Base-by-base conservation (phyloP, 2,329 filamentous ascomycete species). In the Leptodontidium sp. region DNA sequence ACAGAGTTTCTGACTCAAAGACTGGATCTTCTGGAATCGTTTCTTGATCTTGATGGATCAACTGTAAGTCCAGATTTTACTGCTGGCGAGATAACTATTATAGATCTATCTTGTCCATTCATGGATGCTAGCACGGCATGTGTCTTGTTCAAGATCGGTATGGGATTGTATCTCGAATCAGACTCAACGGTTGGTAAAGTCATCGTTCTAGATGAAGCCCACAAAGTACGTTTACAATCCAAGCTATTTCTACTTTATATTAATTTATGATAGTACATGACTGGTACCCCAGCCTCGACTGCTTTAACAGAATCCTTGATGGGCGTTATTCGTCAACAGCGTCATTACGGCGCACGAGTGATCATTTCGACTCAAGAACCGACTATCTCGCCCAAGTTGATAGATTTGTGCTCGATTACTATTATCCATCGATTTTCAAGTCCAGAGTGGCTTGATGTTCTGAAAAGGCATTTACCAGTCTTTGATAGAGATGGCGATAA, bases 351-450 rank as follows among this genome's bases (percentile, higher is more conserved):
- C 1, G 84, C 86, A 0, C 85, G 92, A 0, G 83, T 94, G 5
- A 77, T 95, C 52, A 89, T 95, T 43, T 89, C 91, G 0, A 95
- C 92, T 0, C 91, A 96, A 75, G 92, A 95, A 74, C 92, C 92
- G 0, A 93, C 90, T 0, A 84, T 94, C 6, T 90, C 89, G 0
- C 87, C 88, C 0, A 84, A 85, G 15, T 83, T 96, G 0, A 83
- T 94, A 0, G 91, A 93, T 65, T 81, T 95, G 0, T 93, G 90
- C 77, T 89, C 87, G 0, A 81, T 91, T 21, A 91, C 88, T 0
- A 83, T 94, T 17, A 87, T 94, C 0, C 91, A 94, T 75, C 85
- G 90, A 0, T 94, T 94, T 77, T 88, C 84, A 0, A 90, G 86
- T 0, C 90, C 90, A 0, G 84, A 84, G 1, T 93, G 90, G 91